Evolutionary conservation across 352 stramenopile genomes (phyloP).

Genomic region (Pythium phragmiticola): DNA sequence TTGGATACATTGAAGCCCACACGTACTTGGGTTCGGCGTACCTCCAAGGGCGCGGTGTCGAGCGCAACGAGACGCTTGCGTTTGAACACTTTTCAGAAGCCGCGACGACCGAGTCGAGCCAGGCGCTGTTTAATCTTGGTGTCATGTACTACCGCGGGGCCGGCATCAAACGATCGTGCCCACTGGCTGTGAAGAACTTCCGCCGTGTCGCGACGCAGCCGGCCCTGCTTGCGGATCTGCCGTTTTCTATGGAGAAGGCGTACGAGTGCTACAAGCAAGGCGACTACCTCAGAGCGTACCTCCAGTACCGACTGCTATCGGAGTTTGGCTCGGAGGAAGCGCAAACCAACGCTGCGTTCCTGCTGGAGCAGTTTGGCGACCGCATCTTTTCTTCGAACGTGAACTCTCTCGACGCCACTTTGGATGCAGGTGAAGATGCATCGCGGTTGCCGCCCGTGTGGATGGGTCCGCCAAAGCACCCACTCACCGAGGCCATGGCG

Average conservation of each 20-base stretch:
- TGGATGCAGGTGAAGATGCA: background rate
- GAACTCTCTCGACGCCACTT: background rate
- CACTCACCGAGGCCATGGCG: constrained; percentile 45
- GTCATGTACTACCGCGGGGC: constrained; percentile 71
- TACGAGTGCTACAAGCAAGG: constrained; percentile 63
- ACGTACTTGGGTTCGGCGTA: constrained; percentile 69
- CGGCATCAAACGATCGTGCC: constrained; percentile 49
- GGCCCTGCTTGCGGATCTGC: constrained; percentile 42
- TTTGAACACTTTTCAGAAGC: constrained; percentile 66
- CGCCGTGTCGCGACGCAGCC: constrained; percentile 60
- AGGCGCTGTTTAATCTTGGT: constrained; percentile 68
- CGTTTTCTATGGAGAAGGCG: constrained; percentile 67
- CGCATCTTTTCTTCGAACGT: constrained; percentile 32
- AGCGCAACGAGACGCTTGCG: constrained; percentile 40
- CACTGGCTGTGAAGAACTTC: constrained; percentile 50
- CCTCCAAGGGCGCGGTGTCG: constrained; percentile 53
- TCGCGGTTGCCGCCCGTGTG: constrained; percentile 10
- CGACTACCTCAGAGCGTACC: constrained; percentile 62
- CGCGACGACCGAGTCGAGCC: constrained; percentile 45
- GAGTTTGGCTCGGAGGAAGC: constrained; percentile 68
- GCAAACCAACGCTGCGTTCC: constrained; percentile 66
- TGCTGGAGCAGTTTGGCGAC: constrained; percentile 59
- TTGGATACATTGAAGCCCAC: constrained; percentile 66
- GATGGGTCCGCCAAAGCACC: constrained; percentile 30
- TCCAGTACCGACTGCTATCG: constrained; percentile 64